A percentile compares a stretch with the other conserved stretches of the same genome.
Evolutionary conservation across 108 stramenopile genomes (phyloP).

Genomic region (Halocafeteria seosinensis): DNA sequence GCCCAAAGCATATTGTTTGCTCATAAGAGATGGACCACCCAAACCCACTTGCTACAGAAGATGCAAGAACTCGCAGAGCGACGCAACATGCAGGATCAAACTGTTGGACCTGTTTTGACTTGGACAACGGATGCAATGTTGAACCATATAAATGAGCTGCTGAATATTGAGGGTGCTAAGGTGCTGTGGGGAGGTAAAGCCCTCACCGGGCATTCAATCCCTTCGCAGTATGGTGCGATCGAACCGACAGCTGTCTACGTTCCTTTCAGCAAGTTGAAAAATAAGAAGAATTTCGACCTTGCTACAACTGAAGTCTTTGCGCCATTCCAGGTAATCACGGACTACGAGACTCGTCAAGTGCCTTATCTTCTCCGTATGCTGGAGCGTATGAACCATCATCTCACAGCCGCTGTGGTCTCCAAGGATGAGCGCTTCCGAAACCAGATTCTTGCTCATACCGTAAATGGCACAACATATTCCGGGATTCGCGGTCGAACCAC

Average conservation of each 20-base stretch:
- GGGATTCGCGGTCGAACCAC: slow-evolving; percentile 87
- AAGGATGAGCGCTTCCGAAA: slow-evolving; percentile 66
- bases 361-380: slow-evolving; percentile 57
- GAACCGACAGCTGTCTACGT: slow-evolving; percentile 90
- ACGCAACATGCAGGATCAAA: slow-evolving; percentile 60
- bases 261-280: slow-evolving; percentile 70
- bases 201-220: slow-evolving; percentile 60
- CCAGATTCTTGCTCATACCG: slow-evolving; percentile 65
- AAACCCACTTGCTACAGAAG: slow-evolving; percentile 57
- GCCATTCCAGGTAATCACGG: slow-evolving; percentile 82
- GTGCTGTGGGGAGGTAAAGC: slow-evolving; percentile 73
- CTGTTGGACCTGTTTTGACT: slow-evolving; percentile 78
- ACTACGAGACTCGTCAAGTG: slow-evolving; percentile 58
- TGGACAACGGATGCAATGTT: slow-evolving; percentile 62
- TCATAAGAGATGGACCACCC: slow-evolving; percentile 67
- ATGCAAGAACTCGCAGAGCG: slow-evolving; percentile 52
- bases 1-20: slow-evolving; percentile 84
- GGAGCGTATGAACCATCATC: slow-evolving; percentile 79
- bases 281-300: slow-evolving; percentile 50
- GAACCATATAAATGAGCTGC: slow-evolving; percentile 50
- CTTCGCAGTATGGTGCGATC: slow-evolving; percentile 70
- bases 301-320: slow-evolving; percentile 81
- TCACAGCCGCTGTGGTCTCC: slow-evolving; percentile 89
- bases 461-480: slow-evolving; percentile 91
- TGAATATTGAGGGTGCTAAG: slow-evolving; percentile 55